Evolutionary conservation across 257 asterid species (phyloP).

Genomic region (Solanum virginianum): DNA sequence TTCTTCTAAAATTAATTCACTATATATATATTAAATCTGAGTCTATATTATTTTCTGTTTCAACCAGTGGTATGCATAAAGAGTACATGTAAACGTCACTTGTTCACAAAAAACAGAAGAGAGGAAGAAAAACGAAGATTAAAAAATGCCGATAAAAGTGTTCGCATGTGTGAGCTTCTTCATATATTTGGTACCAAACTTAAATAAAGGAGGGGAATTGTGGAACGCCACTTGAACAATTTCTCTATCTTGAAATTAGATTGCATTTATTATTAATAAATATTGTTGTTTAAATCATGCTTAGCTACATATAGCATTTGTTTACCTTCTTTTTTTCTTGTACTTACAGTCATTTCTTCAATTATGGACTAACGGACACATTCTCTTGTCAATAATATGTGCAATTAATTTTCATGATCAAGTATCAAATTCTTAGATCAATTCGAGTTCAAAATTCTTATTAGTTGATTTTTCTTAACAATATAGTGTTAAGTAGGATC

Average conservation of each 20-base stretch:
- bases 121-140: background rate
- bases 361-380: background rate
- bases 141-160: too few species aligned
- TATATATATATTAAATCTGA: background rate
- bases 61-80: background rate
- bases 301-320: background rate
- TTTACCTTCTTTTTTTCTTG: background rate
- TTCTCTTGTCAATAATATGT: background rate
- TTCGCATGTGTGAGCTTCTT: too few species aligned
- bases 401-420: background rate
- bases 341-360: background rate
- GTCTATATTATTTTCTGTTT: background rate
- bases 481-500: too few species aligned
- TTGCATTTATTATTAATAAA: fast-evolving
- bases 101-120: background rate
- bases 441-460: too few species aligned
- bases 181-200: too few species aligned
- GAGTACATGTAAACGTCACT: background rate
- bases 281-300: background rate
- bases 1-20: background rate
- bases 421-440: background rate
- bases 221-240: too few species aligned
- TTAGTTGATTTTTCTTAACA: too few species aligned
- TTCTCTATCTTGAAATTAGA: too few species aligned
- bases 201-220: too few species aligned